phyloP scores from a whole-genome alignment of 257 asterid genomes.

The Fraxinus americana region DNA sequence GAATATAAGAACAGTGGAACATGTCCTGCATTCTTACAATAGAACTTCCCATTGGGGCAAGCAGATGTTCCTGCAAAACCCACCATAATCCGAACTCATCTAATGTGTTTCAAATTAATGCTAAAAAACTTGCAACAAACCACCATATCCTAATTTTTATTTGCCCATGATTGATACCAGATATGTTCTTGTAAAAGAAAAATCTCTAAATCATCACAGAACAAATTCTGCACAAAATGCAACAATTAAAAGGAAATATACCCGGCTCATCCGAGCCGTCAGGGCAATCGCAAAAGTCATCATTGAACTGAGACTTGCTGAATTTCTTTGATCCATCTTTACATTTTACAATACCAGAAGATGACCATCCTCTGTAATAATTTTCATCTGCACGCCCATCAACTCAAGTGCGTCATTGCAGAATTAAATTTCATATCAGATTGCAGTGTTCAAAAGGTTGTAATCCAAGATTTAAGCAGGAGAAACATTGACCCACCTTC shows the following conservation, averaged over 20 bases:
- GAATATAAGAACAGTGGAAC: slow-evolving; percentile 64
- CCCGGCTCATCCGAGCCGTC: slow-evolving; percentile 99
- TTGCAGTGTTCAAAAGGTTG: neutral
- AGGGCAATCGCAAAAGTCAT: slow-evolving; percentile 91
- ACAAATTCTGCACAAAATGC: slow-evolving; percentile 7
- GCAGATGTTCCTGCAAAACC: slow-evolving; percentile 90
- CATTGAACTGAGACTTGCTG: slow-evolving; percentile 75
- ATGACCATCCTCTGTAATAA: slow-evolving; percentile 52
- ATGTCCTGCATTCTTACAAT: slow-evolving; percentile 88
- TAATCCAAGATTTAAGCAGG: neutral
- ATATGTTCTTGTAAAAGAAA: neutral
- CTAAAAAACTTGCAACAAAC: neutral
- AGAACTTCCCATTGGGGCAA: slow-evolving; percentile 84
- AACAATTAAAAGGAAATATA: slow-evolving; percentile 24
- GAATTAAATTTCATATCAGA: neutral
- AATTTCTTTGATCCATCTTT: slow-evolving; percentile 79
- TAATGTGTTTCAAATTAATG: neutral
- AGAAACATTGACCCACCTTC: slow-evolving; percentile 40
- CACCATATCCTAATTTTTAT: neutral
- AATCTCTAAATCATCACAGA: neutral
- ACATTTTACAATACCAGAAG: slow-evolving; percentile 64
- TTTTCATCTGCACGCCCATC: slow-evolving; percentile 59
- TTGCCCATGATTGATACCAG: neutral
- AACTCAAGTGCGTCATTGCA: neutral
- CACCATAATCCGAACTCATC: slow-evolving; percentile 20